phyloP scores from a whole-genome alignment of 345 rosid genomes.

The Citrus cavaleriei region DNA sequence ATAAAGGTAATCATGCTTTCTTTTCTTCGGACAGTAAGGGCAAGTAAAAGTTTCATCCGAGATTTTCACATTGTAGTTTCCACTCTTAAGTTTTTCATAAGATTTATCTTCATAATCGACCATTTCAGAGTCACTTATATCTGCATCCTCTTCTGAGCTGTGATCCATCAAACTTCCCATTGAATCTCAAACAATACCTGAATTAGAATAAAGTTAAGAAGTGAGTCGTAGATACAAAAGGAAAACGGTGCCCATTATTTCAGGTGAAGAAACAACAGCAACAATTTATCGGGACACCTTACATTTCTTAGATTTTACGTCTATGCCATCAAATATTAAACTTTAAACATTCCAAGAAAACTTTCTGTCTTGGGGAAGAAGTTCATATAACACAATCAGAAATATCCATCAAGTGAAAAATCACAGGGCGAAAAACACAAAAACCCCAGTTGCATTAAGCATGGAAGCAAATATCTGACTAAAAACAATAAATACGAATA shows the following conservation, averaged over 20 bases:
- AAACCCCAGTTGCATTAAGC: neutral
- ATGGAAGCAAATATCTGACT: neutral
- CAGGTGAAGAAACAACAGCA: neutral
- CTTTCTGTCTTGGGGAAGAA: too few species aligned
- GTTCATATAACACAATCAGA: neutral
- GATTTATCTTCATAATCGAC: slow-evolving; percentile 40
- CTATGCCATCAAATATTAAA: neutral
- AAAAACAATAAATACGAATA: neutral
- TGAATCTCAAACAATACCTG: neutral
- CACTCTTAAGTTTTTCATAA: slow-evolving; percentile 74
- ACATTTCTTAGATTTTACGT: neutral
- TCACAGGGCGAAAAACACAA: neutral
- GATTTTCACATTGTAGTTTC: slow-evolving; percentile 49
- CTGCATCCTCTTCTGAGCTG: slow-evolving; percentile 33
- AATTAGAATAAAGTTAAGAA: neutral
- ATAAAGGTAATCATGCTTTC: slow-evolving; percentile 56
- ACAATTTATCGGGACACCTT: too few species aligned
- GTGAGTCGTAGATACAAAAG: neutral
- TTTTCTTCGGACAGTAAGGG: slow-evolving; percentile 77
- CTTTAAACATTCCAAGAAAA: neutral
- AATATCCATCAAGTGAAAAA: neutral
- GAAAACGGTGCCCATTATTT: neutral
- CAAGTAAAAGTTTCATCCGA: slow-evolving; percentile 60
- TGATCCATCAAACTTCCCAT: slow-evolving; percentile 15
- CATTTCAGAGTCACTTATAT: slow-evolving; percentile 52